Evolutionary conservation across 2,329 filamentous ascomycete species (phyloP).

Genomic region (Elsinoe australis): DNA sequence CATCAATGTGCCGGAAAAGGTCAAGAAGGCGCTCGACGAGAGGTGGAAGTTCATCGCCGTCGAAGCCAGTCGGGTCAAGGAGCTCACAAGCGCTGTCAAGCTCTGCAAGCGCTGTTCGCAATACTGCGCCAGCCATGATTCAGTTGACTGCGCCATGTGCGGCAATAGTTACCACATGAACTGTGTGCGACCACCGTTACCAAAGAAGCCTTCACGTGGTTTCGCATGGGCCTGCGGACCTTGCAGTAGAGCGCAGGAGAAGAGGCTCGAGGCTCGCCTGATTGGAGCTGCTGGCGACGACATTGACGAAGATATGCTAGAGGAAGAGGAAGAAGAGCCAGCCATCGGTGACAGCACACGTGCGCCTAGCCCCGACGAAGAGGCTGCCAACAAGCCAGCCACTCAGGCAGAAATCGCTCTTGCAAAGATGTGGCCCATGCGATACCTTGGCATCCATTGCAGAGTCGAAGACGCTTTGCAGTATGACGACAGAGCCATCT

Average conservation of each 20-base stretch:
- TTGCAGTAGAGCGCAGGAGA: constrained; percentile 91
- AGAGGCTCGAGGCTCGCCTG: constrained; percentile 80
- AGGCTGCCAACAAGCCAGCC: constrained; percentile 51
- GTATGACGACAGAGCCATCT: constrained; percentile 88
- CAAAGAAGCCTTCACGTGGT: constrained; percentile 93
- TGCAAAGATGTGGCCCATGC: constrained; percentile 90
- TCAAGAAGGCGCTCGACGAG: constrained; percentile 92
- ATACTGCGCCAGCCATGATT: constrained; percentile 91
- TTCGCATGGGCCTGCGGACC: constrained; percentile 98
- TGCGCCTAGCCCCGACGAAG: constrained; percentile 41
- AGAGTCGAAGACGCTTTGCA: constrained; percentile 91
- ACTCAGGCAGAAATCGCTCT: constrained; percentile 87
- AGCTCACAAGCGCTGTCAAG: constrained; percentile 92
- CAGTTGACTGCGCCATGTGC: constrained; percentile 94
- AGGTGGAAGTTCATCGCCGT: constrained; percentile 95
- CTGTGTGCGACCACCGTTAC: constrained; percentile 81
- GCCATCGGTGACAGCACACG: constrained; percentile 55
- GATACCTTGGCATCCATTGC: constrained; percentile 92
- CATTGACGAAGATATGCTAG: constrained; percentile 56
- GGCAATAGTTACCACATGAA: constrained; percentile 97
- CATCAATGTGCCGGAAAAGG: constrained; percentile 89
- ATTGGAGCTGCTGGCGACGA: constrained; percentile 49
- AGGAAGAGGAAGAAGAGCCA: constrained; percentile 61
- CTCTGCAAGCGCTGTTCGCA: constrained; percentile 84
- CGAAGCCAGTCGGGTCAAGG: constrained; percentile 87